Conservation (phyloP, 2,329 filamentous ascomycete genomes). For the Beauveria australis region DNA sequence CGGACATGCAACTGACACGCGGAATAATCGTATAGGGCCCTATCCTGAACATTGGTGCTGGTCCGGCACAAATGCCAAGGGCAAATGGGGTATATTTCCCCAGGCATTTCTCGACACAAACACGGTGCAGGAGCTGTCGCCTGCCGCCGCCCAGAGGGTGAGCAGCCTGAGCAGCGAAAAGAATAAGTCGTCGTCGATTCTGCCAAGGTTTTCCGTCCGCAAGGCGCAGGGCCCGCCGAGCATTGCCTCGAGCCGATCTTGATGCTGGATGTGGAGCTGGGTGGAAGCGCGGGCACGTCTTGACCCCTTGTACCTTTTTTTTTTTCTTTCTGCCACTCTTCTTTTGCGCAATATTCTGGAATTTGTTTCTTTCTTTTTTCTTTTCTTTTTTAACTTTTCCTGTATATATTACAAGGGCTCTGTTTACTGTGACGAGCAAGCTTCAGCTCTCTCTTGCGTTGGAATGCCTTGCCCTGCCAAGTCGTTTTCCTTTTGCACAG, state of each 20-base stretch:
- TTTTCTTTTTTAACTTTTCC: too few relatives aligned
- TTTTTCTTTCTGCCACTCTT: too few relatives aligned
- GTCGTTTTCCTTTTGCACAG: too few relatives aligned
- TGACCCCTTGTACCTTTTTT: neutral
- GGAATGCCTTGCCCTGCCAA: too few relatives aligned
- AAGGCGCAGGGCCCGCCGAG: slow-evolving; percentile 22
- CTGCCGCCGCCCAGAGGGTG: slow-evolving; percentile 21
- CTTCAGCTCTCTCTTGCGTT: too few relatives aligned
- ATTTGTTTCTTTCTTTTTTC: too few relatives aligned
- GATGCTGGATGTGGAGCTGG: neutral
- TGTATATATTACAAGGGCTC: too few relatives aligned
- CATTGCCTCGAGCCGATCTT: slow-evolving; percentile 21
- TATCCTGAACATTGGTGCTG: slow-evolving; percentile 48
- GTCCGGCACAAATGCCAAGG: slow-evolving; percentile 44
- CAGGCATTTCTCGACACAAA: slow-evolving; percentile 38
- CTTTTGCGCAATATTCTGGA: too few relatives aligned
- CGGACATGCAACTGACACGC: neutral
- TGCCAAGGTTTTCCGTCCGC: slow-evolving; percentile 26
- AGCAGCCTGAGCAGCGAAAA: slow-evolving; percentile 27
- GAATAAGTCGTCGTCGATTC: slow-evolving; percentile 24
- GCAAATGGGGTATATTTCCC: slow-evolving; percentile 46
- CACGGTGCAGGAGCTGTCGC: slow-evolving; percentile 32
- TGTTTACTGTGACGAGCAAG: too few relatives aligned
- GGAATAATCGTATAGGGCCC: slow-evolving; percentile 28
- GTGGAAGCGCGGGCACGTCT: too few relatives aligned